Evolutionary conservation across 108 stramenopile species (phyloP).

Genomic region (Nitzschia palea): DNA sequence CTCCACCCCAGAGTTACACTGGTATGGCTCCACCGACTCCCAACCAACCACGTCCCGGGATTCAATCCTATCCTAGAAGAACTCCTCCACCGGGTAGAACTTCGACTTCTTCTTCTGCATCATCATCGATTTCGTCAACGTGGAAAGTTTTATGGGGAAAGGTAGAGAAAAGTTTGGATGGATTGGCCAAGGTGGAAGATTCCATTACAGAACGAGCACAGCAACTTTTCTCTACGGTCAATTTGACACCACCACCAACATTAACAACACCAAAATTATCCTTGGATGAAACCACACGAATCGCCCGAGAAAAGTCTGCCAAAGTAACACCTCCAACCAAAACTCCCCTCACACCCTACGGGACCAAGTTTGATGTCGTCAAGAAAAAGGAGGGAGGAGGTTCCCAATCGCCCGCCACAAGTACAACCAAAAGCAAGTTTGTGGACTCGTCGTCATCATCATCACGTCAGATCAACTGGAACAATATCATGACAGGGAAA

Average conservation of each 20-base stretch:
- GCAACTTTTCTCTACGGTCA: constrained; percentile 21
- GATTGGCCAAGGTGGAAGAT: constrained; percentile 47
- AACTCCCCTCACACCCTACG: constrained; percentile 16
- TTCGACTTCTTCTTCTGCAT: too few species aligned
- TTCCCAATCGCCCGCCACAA: neutral
- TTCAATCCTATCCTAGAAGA: too few species aligned
- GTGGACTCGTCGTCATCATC: too few species aligned
- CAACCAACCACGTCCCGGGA: too few species aligned
- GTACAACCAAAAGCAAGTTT: neutral
- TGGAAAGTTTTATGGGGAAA: constrained; percentile 35
- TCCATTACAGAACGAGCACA: constrained; percentile 33
- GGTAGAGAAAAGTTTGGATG: constrained; percentile 54
- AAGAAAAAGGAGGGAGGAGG: neutral
- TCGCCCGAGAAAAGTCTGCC: neutral
- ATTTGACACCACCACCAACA: too few species aligned
- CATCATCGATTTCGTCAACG: neutral
- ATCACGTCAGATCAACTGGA: neutral
- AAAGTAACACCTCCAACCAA: neutral
- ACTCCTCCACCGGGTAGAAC: too few species aligned
- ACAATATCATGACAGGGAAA: neutral
- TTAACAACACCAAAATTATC: too few species aligned
- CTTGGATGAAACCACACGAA: neutral
- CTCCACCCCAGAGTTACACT: too few species aligned
- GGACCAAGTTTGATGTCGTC: constrained; percentile 18
- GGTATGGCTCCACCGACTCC: too few species aligned